Conservation (phyloP, 768 basidiomycete species). For the Naganishia vaughanmartiniae region DNA sequence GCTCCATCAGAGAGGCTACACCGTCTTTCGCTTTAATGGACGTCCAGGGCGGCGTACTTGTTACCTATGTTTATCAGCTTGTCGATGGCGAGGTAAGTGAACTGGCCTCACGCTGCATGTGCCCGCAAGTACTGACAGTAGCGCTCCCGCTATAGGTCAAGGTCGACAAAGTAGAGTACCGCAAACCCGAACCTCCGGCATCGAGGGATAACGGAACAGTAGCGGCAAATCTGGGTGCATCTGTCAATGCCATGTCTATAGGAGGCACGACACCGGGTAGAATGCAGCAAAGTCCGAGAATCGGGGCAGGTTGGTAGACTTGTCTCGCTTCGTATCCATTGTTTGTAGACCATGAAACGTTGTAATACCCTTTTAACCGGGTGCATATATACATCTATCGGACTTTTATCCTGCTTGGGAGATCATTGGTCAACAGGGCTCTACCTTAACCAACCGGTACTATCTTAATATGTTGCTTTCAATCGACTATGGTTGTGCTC, state of each 20-base stretch:
- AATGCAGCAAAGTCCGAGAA: constrained; percentile 24
- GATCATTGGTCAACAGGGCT: not conserved
- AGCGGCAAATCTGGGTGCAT: constrained; percentile 5
- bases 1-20: constrained; percentile 65
- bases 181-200: constrained; percentile 43
- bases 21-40: constrained; percentile 98
- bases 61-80: constrained; percentile 94
- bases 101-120: no score
- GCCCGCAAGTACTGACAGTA: not conserved
- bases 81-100: constrained; percentile 79
- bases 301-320: constrained; percentile 2
- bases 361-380: not conserved
- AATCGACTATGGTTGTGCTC: constrained; percentile 22
- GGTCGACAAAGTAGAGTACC: constrained; percentile 54
- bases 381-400: not conserved
- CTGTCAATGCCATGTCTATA: constrained; percentile 17
- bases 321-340: not conserved
- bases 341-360: constrained; percentile 16
- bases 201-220: constrained; percentile 1
- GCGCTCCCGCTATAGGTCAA: constrained; percentile 45
- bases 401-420: not conserved
- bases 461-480: not conserved
- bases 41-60: constrained; percentile 92
- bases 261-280: constrained; percentile 12
- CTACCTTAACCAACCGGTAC: not conserved